Base-by-base conservation (phyloP, 202 grass and related monocot genomes). In the Cymbopogon flexuosus region DNA sequence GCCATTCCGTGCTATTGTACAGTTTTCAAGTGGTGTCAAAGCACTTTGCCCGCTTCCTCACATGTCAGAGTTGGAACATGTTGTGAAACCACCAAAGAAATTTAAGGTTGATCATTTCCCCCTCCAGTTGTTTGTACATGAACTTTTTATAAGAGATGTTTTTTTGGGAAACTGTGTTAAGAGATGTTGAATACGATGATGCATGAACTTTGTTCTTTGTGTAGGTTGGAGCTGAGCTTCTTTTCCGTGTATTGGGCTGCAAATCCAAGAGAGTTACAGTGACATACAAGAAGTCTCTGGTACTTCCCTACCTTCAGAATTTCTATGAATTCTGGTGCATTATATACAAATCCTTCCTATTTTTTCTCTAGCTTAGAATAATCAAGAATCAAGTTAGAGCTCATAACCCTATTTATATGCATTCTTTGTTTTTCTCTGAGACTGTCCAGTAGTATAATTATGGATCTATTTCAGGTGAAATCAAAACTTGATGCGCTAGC, bases 241-340 rank as follows among this genome's bases (percentile, higher is more conserved):
- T 85, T 81, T 98, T 94, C 42, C 90, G 90, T 86, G 95, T 98
- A 24, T 84, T 98, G 73, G 95, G 95, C 62, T 98, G 95, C 86
- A 98, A 98, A 83, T 93, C 88, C 59, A 98, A 98, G 90, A 84
- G 88, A 89, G 91, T 98, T 82, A 94, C 95, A 79, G 81, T 98
- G 68, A 98, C 95, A 62, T 81, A 86, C 86, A 98, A 98, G 92
- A 98, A 93, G 52, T 89, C 95, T 67, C 86, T 98, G 81, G 95
- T 98, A 94, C 58, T 83, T 70, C 62, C 65, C 43, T 52, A 29
- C 62, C 19, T 41, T 46, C 13, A 16, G 21, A 73, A 84, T 67
- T 66, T 77, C 34, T 62, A 8, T 42, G n/a, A 62, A 56, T 76
- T 70, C 2, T 63, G 51, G n/a, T 68, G 65, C 27, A 41, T 54